These are phyloP conservation scores for Penicillium subrubescens DNA, from an alignment of 495 filamentous ascomycete genomes.

Conservation along the genomic window DNA sequence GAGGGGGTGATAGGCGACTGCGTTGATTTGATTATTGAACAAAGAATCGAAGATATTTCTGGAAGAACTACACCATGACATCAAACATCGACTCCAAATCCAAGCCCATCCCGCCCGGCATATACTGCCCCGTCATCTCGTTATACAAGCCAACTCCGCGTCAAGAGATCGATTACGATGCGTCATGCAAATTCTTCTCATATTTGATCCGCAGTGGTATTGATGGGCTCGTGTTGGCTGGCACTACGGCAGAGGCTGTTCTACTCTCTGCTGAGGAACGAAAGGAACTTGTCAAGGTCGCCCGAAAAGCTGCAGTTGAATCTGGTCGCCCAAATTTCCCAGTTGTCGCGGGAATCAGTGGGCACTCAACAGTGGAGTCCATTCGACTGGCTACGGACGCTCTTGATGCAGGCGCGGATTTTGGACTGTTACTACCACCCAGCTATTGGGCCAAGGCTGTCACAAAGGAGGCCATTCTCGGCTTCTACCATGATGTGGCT, in stretches of 20 bases:
- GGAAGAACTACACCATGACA: constrained; percentile 17
- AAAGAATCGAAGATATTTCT: neutral
- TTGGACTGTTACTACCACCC: constrained; percentile 57
- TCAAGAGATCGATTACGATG: constrained; percentile 45
- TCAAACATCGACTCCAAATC: constrained; percentile 26
- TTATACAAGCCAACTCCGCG: constrained; percentile 34
- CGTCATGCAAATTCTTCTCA: constrained; percentile 38
- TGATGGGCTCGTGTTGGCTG: constrained; percentile 56
- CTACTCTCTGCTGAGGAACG: constrained; percentile 58
- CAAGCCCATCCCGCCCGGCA: constrained; percentile 34
- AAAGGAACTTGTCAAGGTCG: constrained; percentile 44
- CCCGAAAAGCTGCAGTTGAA: constrained; percentile 51
- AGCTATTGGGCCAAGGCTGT: constrained; percentile 61
- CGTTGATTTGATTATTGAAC: neutral
- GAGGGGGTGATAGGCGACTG: neutral
- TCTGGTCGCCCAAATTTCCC: constrained; percentile 60
- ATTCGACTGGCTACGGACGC: constrained; percentile 65
- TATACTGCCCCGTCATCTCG: constrained; percentile 45
- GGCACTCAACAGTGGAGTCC: constrained; percentile 63
- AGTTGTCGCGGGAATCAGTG: constrained; percentile 60
- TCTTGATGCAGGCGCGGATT: constrained; percentile 52
- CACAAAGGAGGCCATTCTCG: constrained; percentile 53
- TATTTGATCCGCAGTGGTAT: constrained; percentile 38
- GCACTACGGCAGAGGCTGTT: constrained; percentile 63
- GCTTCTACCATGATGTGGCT: constrained; percentile 60